These are phyloP conservation scores for Trichoderma simmonsii DNA, from an alignment of 2,329 filamentous ascomycete species.

Conservation along the genomic window DNA sequence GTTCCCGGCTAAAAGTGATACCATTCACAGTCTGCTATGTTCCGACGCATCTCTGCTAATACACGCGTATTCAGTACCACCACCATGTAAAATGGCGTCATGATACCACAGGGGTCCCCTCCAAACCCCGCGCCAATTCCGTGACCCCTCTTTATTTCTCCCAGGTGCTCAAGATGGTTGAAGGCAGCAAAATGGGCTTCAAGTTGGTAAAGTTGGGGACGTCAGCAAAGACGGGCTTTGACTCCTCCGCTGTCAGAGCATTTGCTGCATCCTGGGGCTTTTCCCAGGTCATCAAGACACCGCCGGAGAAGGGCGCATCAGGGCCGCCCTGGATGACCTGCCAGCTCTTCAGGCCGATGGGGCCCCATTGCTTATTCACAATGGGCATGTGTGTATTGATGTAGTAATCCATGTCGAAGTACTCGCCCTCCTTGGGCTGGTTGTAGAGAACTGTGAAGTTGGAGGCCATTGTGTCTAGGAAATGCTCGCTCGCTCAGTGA, in stretches of 20 bases:
- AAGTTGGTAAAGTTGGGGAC: slow-evolving; percentile 8
- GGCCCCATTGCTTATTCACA: neutral
- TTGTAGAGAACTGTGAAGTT: slow-evolving; percentile 1
- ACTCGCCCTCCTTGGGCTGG: slow-evolving; percentile 1
- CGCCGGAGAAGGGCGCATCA: neutral
- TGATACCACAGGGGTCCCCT: neutral
- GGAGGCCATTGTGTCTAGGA: slow-evolving; percentile 1
- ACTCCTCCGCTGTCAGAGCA: neutral
- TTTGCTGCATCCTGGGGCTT: neutral
- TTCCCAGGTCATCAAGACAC: neutral
- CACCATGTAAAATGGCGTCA: neutral
- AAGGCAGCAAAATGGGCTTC: neutral
- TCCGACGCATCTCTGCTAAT: neutral
- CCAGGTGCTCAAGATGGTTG: neutral
- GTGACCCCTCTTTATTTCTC: neutral
- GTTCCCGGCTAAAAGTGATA: neutral
- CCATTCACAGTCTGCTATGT: neutral
- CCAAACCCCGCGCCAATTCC: neutral
- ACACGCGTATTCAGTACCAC: neutral
- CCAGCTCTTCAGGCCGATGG: neutral
- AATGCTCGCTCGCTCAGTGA: neutral
- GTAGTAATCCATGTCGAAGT: slow-evolving; percentile 9
- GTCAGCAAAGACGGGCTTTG: neutral
- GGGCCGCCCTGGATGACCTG: neutral
- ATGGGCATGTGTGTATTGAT: slow-evolving; percentile 11